A percentile compares a stretch with the other conserved stretches of the same genome.
phyloP scores from a whole-genome alignment of 495 filamentous ascomycete genomes.

The Daldinia decipiens region DNA sequence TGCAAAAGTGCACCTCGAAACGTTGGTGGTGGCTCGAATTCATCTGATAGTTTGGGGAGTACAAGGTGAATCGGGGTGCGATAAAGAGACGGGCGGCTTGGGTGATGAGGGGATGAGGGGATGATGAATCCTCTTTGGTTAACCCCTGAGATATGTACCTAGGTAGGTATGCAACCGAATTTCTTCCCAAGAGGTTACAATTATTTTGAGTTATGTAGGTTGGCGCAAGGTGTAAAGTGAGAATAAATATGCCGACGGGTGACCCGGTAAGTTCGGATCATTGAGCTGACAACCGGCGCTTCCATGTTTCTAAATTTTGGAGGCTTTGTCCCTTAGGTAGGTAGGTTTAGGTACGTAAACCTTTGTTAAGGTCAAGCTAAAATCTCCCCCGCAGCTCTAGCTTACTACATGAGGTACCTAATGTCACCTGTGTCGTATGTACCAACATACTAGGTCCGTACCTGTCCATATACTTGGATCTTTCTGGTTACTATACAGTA shows the following conservation, averaged over 20 bases:
- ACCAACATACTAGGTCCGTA: too few species aligned
- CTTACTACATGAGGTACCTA: slow-evolving; percentile 4
- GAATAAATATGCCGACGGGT: neutral
- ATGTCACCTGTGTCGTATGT: too few species aligned
- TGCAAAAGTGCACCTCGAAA: slow-evolving; percentile 12
- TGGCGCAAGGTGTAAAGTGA: neutral
- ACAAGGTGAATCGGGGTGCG: slow-evolving; percentile 1
- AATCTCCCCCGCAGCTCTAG: slow-evolving; percentile 15
- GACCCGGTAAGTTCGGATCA: slow-evolving; percentile 35
- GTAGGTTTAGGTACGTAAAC: slow-evolving; percentile 14
- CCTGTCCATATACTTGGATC: too few species aligned
- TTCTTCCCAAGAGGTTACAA: neutral
- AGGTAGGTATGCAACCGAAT: slow-evolving; percentile 6
- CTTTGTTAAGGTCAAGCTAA: slow-evolving; percentile 21
- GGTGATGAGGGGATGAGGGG: neutral
- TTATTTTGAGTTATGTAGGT: neutral
- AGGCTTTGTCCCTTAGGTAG: neutral
- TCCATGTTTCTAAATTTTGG: neutral
- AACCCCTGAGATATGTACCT: slow-evolving; percentile 11
- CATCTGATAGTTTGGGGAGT: slow-evolving; percentile 21
- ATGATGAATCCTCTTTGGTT: neutral
- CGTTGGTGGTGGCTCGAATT: slow-evolving; percentile 16
- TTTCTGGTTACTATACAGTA: neutral
- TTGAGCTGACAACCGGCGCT: neutral
- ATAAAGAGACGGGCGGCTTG: neutral